Percentiles rank a stretch among this genome's conserved stretches.
phyloP scores from a whole-genome alignment of 352 stramenopile genomes.

The Lagenidium sp. region DNA sequence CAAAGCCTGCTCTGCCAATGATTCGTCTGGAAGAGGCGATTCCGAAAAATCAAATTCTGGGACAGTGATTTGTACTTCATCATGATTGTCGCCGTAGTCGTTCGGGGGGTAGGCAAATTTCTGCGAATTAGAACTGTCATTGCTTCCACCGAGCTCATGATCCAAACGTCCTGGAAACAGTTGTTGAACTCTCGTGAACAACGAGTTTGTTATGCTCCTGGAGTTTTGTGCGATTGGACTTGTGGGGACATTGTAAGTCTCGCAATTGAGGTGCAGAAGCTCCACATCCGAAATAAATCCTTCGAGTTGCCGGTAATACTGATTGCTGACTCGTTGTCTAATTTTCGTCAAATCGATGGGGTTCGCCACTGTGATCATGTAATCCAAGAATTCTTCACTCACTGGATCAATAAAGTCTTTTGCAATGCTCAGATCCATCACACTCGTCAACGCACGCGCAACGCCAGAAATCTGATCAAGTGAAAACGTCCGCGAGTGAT shows the following conservation, averaged over 20 bases:
- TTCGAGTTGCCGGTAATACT: constrained; percentile 82
- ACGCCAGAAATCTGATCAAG: constrained; percentile 34
- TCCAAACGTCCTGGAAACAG: constrained; percentile 44
- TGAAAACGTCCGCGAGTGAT: constrained; percentile 40
- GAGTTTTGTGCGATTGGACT: constrained; percentile 79
- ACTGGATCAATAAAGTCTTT: constrained; percentile 80
- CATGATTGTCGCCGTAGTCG: constrained; percentile 34
- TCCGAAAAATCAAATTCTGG: constrained; percentile 3
- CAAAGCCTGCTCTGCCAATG: not conserved
- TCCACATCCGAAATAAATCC: constrained; percentile 72
- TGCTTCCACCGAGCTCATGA: not conserved
- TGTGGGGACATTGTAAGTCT: constrained; percentile 78
- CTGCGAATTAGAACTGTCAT: not conserved
- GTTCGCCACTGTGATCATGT: constrained; percentile 75
- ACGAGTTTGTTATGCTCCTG: constrained; percentile 45
- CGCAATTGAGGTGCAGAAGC: constrained; percentile 67
- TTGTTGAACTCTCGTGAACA: constrained; percentile 51
- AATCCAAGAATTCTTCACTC: constrained; percentile 63
- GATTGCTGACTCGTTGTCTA: constrained; percentile 37
- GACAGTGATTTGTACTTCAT: too few species aligned
- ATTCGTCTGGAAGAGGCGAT: not conserved
- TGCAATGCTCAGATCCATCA: constrained; percentile 63
- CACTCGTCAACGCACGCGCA: constrained; percentile 40
- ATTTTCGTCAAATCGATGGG: constrained; percentile 82
- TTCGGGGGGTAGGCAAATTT: constrained; percentile 38